phyloP scores from a whole-genome alignment of 306 rosid genomes.

The Medicago arabica region DNA sequence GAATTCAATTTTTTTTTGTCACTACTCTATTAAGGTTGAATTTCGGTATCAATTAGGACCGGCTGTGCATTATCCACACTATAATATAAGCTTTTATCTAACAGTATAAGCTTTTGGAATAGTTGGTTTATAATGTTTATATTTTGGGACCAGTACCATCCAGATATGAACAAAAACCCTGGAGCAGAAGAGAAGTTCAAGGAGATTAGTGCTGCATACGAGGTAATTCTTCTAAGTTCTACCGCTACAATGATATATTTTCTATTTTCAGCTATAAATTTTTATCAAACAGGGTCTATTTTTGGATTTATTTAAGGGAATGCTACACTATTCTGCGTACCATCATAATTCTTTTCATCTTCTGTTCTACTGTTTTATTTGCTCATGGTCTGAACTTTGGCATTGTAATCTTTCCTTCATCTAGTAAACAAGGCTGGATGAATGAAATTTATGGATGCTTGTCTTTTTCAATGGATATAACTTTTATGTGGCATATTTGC shows the following conservation, averaged over 20 bases:
- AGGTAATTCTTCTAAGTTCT: constrained; percentile 60
- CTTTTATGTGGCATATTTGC: constrained; percentile 32
- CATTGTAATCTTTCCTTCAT: constrained; percentile 28
- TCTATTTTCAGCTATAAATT: constrained; percentile 5
- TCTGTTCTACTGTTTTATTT: constrained; percentile 18
- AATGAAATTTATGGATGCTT: constrained; percentile 27
- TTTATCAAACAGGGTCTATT: background rate
- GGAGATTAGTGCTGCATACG: constrained; percentile 95
- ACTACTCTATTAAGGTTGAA: background rate
- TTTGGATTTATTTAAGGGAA: constrained; percentile 4
- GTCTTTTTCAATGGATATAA: constrained; percentile 26
- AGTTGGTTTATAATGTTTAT: constrained; percentile 18
- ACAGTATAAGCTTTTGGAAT: background rate
- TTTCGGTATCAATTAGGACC: background rate
- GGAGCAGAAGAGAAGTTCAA: constrained; percentile 95
- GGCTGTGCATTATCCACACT: background rate
- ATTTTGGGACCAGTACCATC: constrained; percentile 75
- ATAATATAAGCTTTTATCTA: background rate
- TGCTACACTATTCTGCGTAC: constrained; percentile 2
- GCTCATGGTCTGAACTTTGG: constrained; percentile 27
- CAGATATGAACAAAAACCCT: constrained; percentile 78
- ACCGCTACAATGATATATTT: background rate
- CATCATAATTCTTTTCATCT: constrained; percentile 11
- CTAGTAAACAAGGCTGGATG: constrained; percentile 23
- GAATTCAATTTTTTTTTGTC: background rate